phyloP scores from a whole-genome alignment of 345 rosid species.

The Microthlaspi erraticum region DNA sequence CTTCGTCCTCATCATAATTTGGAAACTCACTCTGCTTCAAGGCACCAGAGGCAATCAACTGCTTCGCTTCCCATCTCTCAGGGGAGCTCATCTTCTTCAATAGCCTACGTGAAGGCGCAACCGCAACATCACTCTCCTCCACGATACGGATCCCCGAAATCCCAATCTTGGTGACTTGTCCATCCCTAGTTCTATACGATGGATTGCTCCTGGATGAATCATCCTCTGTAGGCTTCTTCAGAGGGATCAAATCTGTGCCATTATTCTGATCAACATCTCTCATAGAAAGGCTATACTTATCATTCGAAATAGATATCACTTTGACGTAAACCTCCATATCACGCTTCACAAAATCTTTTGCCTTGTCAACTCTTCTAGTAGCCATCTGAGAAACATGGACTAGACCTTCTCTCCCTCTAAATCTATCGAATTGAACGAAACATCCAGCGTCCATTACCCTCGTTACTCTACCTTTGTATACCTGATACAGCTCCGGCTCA shows the following conservation, averaged over 20 bases:
- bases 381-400: conserved; percentile 92
- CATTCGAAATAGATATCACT: conserved; percentile 68
- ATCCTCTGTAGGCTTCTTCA: conserved; percentile 61
- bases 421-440: conserved; percentile 76
- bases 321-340: conserved; percentile 83
- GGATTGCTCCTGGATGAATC: conserved; percentile 64
- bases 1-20: conserved; percentile 79
- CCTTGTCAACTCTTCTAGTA: conserved; percentile 54
- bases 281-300: conserved; percentile 74
- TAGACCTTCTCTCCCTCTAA: conserved; percentile 89
- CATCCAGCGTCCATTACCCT: conserved; percentile 88
- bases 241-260: conserved; percentile 80
- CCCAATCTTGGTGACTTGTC: conserved; percentile 60
- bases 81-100: conserved; percentile 88
- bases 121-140: conserved; percentile 58
- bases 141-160: conserved; percentile 72
- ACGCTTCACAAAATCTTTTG: conserved; percentile 68
- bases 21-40: conserved; percentile 63
- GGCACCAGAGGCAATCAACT: conserved; percentile 87
- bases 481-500: conserved; percentile 79
- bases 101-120: conserved; percentile 67
- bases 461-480: conserved; percentile 79
- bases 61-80: conserved; percentile 86
- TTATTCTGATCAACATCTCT: conserved; percentile 85
- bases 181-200: conserved; percentile 55